Base-by-base conservation (phyloP, 768 basidiomycete species). In the Pleurotus cornucopiae region DNA sequence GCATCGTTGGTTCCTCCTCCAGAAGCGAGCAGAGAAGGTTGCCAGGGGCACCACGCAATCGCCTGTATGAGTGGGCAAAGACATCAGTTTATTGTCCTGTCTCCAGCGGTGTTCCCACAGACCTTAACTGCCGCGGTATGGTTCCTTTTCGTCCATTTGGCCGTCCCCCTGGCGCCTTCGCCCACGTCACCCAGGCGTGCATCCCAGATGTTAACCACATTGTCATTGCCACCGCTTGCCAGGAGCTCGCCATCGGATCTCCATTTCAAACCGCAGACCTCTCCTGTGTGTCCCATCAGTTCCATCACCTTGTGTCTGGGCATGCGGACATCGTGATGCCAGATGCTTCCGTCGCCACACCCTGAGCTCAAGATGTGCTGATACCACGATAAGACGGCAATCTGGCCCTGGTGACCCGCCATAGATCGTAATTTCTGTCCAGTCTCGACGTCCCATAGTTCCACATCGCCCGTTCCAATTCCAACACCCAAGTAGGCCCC, bases 201-300 rank as follows among this genome's bases (percentile, higher is more conserved):
- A 62, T 99, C 96, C 96, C 96, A 99, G 49, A 97, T 88, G 65
- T 97, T 96, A 54, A 98, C 94, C 16, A 97, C 94, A 60, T 98
- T 98, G 69, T 98, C 97, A 66, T 98, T 97, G 0, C 94, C 96
- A 2, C 96, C 96, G 61, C 91, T 94, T 0, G 96, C 96, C 20
- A 99, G 78, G 16, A 96, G 75, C 68, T 94, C 88, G 0, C 94
- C 93, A 61, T 95, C 95, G 2, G 76, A 66, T 46, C 94, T 77
- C 94, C 94, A 98, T 56, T 85, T 86, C 52, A 98, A 66, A 2
- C 95, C 94, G 66, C 95, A 98, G 11, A 97, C 91, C 68, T 98
- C 96, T 0, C 91, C 94, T 0, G 83, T 85, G 64, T 99, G 96
- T 0, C 95, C 95, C 2, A 88, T 72, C 18, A 99, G 75, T 61